phyloP scores from a whole-genome alignment of 2,329 filamentous ascomycete genomes.

The Calonectria leucothoes region DNA sequence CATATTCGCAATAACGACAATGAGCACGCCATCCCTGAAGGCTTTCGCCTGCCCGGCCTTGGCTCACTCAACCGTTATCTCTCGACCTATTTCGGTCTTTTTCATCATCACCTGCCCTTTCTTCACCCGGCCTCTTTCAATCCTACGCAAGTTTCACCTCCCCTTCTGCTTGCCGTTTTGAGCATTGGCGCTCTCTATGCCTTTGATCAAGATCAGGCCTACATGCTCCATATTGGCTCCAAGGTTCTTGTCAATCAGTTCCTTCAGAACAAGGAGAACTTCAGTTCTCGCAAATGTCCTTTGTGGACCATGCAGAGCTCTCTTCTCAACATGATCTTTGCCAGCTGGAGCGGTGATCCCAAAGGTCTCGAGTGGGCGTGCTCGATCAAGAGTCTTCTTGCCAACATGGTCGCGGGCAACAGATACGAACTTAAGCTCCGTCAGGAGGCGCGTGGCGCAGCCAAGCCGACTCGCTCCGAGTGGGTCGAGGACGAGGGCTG shows the following conservation, averaged over 20 bases:
- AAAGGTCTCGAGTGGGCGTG: constrained; percentile 99
- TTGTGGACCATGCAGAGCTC: constrained; percentile 99
- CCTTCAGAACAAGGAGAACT: constrained; percentile 97
- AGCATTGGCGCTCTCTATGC: constrained; percentile 97
- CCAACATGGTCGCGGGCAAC: constrained; percentile 98
- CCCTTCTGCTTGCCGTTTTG: constrained; percentile 87
- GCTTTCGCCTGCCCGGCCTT: constrained; percentile 87
- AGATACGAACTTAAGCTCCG: constrained; percentile 95
- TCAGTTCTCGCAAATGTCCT: constrained; percentile 96
- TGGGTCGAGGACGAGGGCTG: constrained; percentile 99
- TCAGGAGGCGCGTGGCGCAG: constrained; percentile 84
- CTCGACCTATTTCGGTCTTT: constrained; percentile 95
- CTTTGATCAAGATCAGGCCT: constrained; percentile 96
- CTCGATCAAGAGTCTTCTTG: constrained; percentile 97
- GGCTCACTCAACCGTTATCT: constrained; percentile 90
- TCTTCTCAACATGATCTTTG: constrained; percentile 97
- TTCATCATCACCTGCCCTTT: constrained; percentile 97
- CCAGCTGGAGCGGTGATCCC: constrained; percentile 98
- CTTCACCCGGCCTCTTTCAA: constrained; percentile 92
- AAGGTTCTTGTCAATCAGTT: constrained; percentile 98
- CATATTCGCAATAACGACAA: constrained; percentile 85
- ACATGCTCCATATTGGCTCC: constrained; percentile 96
- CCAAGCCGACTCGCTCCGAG: constrained; percentile 82
- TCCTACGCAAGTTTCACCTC: constrained; percentile 81
- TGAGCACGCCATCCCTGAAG: constrained; percentile 85